phyloP scores from a whole-genome alignment of 768 basidiomycete genomes.

The Mycena amicta region DNA sequence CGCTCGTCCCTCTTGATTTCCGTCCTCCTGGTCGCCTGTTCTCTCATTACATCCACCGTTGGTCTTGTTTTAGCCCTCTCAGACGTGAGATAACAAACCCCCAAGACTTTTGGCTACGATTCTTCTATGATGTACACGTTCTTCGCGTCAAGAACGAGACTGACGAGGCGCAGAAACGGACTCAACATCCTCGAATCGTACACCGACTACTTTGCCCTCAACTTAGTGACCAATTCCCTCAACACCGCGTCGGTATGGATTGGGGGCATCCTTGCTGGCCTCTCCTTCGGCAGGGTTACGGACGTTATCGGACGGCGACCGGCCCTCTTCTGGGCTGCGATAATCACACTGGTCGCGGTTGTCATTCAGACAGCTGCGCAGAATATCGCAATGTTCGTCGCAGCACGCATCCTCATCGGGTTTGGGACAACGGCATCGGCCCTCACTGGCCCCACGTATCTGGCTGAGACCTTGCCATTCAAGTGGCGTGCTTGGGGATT shows the following conservation, averaged over 20 bases:
- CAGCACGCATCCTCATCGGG: conserved; percentile 25
- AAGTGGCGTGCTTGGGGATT: conserved; percentile 28
- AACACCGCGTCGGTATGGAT: conserved; percentile 28
- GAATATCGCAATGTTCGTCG: conserved; percentile 27
- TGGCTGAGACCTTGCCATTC: conserved; percentile 24
- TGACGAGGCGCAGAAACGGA: conserved; percentile 14
- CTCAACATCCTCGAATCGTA: conserved; percentile 27
- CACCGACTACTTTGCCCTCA: conserved; percentile 20
- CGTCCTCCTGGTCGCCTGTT: conserved; percentile 14
- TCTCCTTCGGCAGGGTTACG: conserved; percentile 26
- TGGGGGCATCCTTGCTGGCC: conserved; percentile 26
- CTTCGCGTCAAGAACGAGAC: neutral
- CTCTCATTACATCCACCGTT: conserved; percentile 18
- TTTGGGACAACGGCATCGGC: conserved; percentile 27
- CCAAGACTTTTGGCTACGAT: conserved; percentile 21
- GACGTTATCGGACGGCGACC: conserved; percentile 25
- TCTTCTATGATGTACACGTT: conserved; percentile 16
- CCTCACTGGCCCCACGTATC: conserved; percentile 25
- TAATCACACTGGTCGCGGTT: conserved; percentile 24
- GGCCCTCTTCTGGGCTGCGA: conserved; percentile 25
- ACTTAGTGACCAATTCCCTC: conserved; percentile 13
- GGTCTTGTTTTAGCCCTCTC: neutral
- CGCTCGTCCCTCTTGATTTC: conserved; percentile 14
- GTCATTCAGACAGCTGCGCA: conserved; percentile 27
- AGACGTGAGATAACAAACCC: neutral